These are phyloP conservation scores for Trichoderma afroharzianum DNA, from an alignment of 2,329 filamentous ascomycete genomes.

Conservation along the genomic window DNA sequence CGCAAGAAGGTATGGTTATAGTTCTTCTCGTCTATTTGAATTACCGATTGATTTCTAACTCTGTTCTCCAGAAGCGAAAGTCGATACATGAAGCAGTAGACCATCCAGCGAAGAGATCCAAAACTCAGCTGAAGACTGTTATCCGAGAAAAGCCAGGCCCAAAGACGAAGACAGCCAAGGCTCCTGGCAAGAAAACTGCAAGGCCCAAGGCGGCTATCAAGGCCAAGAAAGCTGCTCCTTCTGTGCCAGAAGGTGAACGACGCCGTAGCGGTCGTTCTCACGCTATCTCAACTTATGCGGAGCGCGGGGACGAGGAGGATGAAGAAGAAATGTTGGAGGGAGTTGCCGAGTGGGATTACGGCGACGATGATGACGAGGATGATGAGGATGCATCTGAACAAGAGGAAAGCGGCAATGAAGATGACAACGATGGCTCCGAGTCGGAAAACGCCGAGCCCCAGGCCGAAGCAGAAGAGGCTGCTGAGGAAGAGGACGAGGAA, in stretches of 20 bases:
- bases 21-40: not conserved
- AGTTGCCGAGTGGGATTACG: constrained; percentile 57
- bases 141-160: constrained; percentile 35
- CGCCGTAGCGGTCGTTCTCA: constrained; percentile 54
- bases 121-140: constrained; percentile 36
- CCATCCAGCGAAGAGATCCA: constrained; percentile 39
- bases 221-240: constrained; percentile 28
- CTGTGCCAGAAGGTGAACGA: constrained; percentile 43
- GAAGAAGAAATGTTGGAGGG: constrained; percentile 61
- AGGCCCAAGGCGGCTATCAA: constrained; percentile 30
- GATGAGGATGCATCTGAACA: constrained; percentile 19
- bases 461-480: constrained; percentile 22
- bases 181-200: constrained; percentile 31
- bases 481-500: constrained; percentile 22
- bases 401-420: constrained; percentile 18
- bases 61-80: constrained; percentile 51
- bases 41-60: not conserved
- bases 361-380: constrained; percentile 19
- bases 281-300: constrained; percentile 48
- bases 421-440: constrained; percentile 2
- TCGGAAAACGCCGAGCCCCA: constrained; percentile 18
- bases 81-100: constrained; percentile 48
- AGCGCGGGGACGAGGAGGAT: constrained; percentile 55
- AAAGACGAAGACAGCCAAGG: constrained; percentile 35
- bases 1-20: constrained; percentile 59